Conservation (phyloP, 495 filamentous ascomycete genomes). For the Aspergillus biplanus region DNA sequence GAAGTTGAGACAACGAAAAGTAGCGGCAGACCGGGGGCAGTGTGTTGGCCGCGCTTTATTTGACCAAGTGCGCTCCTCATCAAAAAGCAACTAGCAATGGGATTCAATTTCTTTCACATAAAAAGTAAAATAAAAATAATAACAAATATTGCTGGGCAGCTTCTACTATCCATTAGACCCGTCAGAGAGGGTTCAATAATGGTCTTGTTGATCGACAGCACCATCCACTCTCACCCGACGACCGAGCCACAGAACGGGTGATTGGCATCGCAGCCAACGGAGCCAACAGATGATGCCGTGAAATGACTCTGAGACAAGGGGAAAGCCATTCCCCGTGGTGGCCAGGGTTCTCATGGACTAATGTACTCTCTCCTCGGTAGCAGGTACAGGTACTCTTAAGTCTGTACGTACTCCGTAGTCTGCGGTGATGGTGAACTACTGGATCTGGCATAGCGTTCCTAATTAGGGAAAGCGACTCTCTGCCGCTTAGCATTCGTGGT, state of each 20-base stretch:
- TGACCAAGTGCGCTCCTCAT: not conserved
- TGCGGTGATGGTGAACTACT: too few relatives aligned
- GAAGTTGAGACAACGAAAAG: not conserved
- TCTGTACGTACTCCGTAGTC: too few relatives aligned
- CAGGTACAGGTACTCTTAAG: too few relatives aligned
- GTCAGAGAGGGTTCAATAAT: constrained; percentile 8
- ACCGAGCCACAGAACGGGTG: not conserved
- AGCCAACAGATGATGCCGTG: not conserved
- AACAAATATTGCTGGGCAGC: not conserved
- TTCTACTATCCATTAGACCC: not conserved
- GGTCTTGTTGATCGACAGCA: constrained; percentile 1
- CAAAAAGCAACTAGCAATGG: too few relatives aligned
- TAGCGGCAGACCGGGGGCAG: not conserved
- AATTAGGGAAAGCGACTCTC: too few relatives aligned
- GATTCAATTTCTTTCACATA: not conserved
- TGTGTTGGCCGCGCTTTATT: not conserved
- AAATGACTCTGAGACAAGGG: constrained; percentile 5
- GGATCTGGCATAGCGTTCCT: too few relatives aligned
- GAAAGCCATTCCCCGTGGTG: not conserved
- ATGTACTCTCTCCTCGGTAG: too few relatives aligned
- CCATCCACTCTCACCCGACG: not conserved
- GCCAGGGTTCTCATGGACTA: too few relatives aligned
- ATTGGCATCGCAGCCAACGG: not conserved
- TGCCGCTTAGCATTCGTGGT: too few relatives aligned
- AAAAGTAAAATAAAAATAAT: not conserved